Percentiles rank a stretch among this genome's conserved stretches.
Conservation (phyloP, 2,329 filamentous ascomycete genomes). For the Whalleya microplaca region DNA sequence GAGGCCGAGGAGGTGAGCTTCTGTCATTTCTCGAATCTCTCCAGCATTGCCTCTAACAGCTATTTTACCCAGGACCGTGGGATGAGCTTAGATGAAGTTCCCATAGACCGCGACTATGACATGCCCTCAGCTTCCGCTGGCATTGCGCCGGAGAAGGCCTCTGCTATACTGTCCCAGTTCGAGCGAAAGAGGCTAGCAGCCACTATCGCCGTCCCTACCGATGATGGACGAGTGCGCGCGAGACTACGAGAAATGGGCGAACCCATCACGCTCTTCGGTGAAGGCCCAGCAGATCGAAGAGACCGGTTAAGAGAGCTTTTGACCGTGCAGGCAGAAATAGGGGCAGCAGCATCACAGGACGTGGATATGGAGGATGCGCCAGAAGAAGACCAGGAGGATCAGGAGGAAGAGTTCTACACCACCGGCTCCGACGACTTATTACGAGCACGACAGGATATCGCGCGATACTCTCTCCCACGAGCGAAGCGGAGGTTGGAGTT, state of each 20-base stretch:
- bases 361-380: slow-evolving; percentile 63
- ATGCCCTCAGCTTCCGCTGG: slow-evolving; percentile 68
- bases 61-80: slow-evolving; percentile 36
- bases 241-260: slow-evolving; percentile 86
- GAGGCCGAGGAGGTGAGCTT: slow-evolving; percentile 71
- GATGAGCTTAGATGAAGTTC: slow-evolving; percentile 43
- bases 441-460: slow-evolving; percentile 77
- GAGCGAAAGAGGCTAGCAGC: slow-evolving; percentile 88
- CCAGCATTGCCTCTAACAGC: slow-evolving; percentile 22
- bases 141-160: slow-evolving; percentile 78
- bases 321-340: slow-evolving; percentile 70
- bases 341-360: slow-evolving; percentile 56
- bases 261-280: slow-evolving; percentile 92
- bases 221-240: slow-evolving; percentile 83
- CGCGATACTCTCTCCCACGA: slow-evolving; percentile 79
- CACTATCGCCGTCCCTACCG: slow-evolving; percentile 88
- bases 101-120: slow-evolving; percentile 81
- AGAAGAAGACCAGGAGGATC: slow-evolving; percentile 69
- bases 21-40: slow-evolving; percentile 18
- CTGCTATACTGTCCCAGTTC: slow-evolving; percentile 84
- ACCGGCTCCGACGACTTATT: slow-evolving; percentile 76
- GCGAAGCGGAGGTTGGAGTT: slow-evolving; percentile 77
- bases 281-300: slow-evolving; percentile 82
- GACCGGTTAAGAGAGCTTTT: slow-evolving; percentile 84
- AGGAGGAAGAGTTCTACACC: slow-evolving; percentile 95